Evolutionary conservation across 225 moss, liverwort and hornwort genomes (phyloP).

Genomic region (Lunularia cruciata): DNA sequence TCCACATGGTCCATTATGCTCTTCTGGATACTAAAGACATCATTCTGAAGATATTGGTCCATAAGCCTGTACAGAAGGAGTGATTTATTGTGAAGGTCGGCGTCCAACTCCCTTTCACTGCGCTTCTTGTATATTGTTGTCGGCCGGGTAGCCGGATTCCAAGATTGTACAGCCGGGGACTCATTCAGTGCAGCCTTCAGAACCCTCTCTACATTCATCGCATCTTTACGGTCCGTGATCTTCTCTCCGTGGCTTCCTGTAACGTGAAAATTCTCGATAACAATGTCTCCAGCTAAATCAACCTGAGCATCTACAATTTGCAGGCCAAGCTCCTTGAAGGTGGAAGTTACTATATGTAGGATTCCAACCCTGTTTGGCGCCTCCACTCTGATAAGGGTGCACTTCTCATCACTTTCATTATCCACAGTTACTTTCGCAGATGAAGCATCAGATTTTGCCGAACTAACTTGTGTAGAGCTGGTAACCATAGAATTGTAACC

Average conservation of each 20-base stretch:
- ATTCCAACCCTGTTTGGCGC: constrained; percentile 68
- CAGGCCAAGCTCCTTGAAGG: constrained; percentile 63
- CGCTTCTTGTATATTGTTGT: constrained; percentile 23
- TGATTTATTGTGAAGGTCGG: constrained; percentile 58
- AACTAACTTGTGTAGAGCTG: constrained; percentile 33
- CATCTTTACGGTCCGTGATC: constrained; percentile 42
- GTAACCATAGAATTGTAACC: constrained; percentile 10
- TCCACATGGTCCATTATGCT: constrained; percentile 94
- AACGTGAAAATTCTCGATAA: constrained; percentile 60
- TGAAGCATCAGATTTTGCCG: constrained; percentile 15
- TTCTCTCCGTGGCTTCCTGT: constrained; percentile 52
- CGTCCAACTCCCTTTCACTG: constrained; percentile 28
- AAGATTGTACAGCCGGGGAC: constrained; percentile 41
- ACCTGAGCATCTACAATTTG: constrained; percentile 54
- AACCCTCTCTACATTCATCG: constrained; percentile 55
- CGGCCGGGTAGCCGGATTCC: constrained; percentile 42
- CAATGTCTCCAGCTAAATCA: constrained; percentile 55
- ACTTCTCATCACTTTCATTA: constrained; percentile 43
- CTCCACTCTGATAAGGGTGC: constrained; percentile 55
- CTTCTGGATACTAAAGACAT: constrained; percentile 79
- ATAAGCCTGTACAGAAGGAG: constrained; percentile 71
- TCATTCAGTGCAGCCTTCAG: constrained; percentile 61
- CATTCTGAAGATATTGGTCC: constrained; percentile 83
- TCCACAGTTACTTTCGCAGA: constrained; percentile 43
- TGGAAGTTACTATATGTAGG: constrained; percentile 57